These are phyloP conservation scores for Cenchrus purpureus DNA, from an alignment of 176 grass and related monocot species.

Conservation along the genomic window DNA sequence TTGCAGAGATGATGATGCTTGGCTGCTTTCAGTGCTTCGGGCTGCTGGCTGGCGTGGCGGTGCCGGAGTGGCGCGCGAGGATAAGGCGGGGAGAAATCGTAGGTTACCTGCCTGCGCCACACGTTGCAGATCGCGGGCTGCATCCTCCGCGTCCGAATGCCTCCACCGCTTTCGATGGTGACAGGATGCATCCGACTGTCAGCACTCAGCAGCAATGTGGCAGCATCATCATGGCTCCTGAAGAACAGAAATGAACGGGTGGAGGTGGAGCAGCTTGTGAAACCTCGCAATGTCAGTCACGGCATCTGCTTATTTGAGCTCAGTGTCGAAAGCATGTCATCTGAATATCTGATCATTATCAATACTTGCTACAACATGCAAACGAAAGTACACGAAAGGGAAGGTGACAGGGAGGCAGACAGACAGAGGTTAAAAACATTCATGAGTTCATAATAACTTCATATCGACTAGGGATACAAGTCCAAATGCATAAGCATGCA, in stretches of 20 bases:
- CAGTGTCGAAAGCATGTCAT: neutral
- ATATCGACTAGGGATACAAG: neutral
- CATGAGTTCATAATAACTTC: constrained; percentile 1
- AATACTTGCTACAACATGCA: neutral
- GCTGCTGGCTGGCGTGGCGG: constrained; percentile 5
- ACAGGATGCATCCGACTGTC: neutral
- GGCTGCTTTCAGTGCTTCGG: neutral
- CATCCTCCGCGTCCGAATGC: constrained; percentile 27
- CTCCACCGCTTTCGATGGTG: neutral
- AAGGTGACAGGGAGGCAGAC: neutral
- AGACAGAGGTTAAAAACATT: neutral
- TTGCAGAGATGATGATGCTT: neutral
- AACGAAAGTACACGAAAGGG: neutral
- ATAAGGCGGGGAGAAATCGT: constrained; percentile 56
- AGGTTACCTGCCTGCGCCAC: constrained; percentile 29
- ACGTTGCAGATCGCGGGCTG: constrained; percentile 23
- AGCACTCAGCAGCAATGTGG: neutral
- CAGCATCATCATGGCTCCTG: neutral
- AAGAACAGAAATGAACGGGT: neutral
- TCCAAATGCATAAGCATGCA: constrained; percentile 15
- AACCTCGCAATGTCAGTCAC: neutral
- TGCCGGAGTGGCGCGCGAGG: constrained; percentile 27
- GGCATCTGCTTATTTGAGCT: neutral
- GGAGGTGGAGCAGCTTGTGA: neutral
- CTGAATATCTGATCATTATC: neutral